These are phyloP conservation scores for Cyberlindnera americana DNA, from an alignment of 805 yeast species.

Conservation along the genomic window DNA sequence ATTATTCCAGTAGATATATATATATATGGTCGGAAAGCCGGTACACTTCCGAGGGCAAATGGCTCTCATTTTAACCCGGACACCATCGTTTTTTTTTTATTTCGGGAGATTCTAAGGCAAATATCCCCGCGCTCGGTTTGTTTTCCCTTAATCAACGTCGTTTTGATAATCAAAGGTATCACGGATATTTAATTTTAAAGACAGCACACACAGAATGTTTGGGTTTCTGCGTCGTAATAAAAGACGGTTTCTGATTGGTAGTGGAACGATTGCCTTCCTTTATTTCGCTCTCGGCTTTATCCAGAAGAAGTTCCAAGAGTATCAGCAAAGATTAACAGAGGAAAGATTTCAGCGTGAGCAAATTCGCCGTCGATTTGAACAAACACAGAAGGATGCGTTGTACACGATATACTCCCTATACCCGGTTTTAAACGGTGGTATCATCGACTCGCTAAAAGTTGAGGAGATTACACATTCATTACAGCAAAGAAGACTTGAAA, in stretches of 20 bases:
- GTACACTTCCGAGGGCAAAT: too few relatives aligned
- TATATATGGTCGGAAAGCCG: too few relatives aligned
- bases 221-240: constrained; percentile 42
- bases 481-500: constrained; percentile 52
- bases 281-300: constrained; percentile 43
- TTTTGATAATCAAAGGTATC: too few relatives aligned
- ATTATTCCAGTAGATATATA: too few relatives aligned
- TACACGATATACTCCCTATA: constrained; percentile 78
- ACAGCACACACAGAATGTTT: too few relatives aligned
- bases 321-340: constrained; percentile 49
- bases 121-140: too few relatives aligned
- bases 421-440: constrained; percentile 69
- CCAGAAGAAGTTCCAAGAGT: constrained; percentile 41
- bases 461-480: constrained; percentile 70
- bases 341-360: constrained; percentile 62
- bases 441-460: constrained; percentile 60
- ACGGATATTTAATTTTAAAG: too few relatives aligned
- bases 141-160: too few relatives aligned
- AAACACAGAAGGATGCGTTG: constrained; percentile 87
- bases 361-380: constrained; percentile 78
- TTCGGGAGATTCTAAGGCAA: too few relatives aligned
- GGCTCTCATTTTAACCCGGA: too few relatives aligned
- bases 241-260: constrained; percentile 32
- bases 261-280: constrained; percentile 41
- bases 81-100: too few relatives aligned